These are phyloP conservation scores for Hericium alpestre DNA, from an alignment of 768 basidiomycete species.

Conservation along the genomic window DNA sequence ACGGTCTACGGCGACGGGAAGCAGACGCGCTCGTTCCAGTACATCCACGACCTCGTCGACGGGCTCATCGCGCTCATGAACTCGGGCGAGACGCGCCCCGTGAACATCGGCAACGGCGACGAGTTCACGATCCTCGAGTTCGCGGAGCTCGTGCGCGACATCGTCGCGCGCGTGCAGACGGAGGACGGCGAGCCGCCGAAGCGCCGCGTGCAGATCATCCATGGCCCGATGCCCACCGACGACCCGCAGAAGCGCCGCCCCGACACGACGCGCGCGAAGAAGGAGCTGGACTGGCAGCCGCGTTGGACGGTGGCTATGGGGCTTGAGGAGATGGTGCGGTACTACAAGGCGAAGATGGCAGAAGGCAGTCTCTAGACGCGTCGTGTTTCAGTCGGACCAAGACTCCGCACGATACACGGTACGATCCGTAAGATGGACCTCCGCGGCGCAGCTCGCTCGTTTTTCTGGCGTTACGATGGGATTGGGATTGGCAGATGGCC, in stretches of 20 bases:
- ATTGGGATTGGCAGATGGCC: no score
- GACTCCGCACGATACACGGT: no score
- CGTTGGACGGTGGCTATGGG: slow-evolving; percentile 90
- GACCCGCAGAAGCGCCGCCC: slow-evolving; percentile 93
- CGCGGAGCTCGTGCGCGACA: slow-evolving; percentile 82
- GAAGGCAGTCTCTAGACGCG: slow-evolving; percentile 60
- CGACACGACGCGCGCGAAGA: slow-evolving; percentile 85
- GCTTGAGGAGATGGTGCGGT: slow-evolving; percentile 88
- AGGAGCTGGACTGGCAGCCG: slow-evolving; percentile 80
- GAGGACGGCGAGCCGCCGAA: slow-evolving; percentile 54
- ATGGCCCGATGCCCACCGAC: slow-evolving; percentile 78
- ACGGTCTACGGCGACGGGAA: slow-evolving; percentile 92
- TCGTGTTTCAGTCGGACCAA: no score
- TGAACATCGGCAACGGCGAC: slow-evolving; percentile 92
- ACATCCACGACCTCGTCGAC: slow-evolving; percentile 94
- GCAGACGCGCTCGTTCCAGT: slow-evolving; percentile 95
- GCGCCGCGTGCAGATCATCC: slow-evolving; percentile 54
- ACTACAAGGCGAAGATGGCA: slow-evolving; percentile 83
- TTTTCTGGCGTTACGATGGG: no score
- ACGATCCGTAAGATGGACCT: no score
- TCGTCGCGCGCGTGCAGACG: slow-evolving; percentile 86
- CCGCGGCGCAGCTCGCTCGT: no score
- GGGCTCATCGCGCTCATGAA: slow-evolving; percentile 93
- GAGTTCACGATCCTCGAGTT: slow-evolving; percentile 96
- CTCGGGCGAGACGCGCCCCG: slow-evolving; percentile 83